Conservation (phyloP, 495 filamentous ascomycete species). For the Daldinia decipiens region DNA sequence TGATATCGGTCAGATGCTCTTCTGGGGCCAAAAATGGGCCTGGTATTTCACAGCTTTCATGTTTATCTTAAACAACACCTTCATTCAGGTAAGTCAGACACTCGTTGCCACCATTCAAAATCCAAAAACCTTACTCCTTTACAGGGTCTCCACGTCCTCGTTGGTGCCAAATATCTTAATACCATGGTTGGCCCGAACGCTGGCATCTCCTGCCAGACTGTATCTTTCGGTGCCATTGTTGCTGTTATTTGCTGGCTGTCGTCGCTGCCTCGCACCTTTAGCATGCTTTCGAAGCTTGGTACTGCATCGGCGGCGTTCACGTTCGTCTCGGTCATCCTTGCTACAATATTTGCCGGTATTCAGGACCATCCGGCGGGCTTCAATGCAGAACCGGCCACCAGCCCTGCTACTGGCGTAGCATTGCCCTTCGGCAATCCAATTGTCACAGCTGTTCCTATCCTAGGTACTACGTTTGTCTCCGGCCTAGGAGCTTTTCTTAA, state of each 20-base stretch:
- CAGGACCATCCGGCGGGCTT: conserved; percentile 74
- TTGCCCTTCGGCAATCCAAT: conserved; percentile 65
- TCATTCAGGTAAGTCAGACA: conserved; percentile 69
- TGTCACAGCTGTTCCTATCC: conserved; percentile 71
- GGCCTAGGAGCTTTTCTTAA: conserved; percentile 88
- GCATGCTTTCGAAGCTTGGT: conserved; percentile 76
- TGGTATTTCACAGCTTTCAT: conserved; percentile 88
- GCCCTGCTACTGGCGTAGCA: conserved; percentile 46
- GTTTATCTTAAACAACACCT: conserved; percentile 93
- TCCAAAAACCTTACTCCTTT: conserved; percentile 20
- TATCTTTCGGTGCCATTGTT: conserved; percentile 76
- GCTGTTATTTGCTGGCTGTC: conserved; percentile 76
- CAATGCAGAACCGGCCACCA: conserved; percentile 55
- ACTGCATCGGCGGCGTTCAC: conserved; percentile 83
- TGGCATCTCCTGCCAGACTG: conserved; percentile 69
- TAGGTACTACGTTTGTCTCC: conserved; percentile 78
- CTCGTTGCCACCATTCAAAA: conserved; percentile 22
- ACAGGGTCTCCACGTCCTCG: conserved; percentile 78
- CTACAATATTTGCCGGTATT: conserved; percentile 79
- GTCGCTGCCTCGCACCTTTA: conserved; percentile 85
- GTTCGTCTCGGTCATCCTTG: conserved; percentile 84
- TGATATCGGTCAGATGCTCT: conserved; percentile 89
- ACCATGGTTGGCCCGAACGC: conserved; percentile 71
- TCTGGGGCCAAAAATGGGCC: conserved; percentile 78
- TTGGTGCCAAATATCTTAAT: conserved; percentile 84